Evolutionary conservation across 2,329 filamentous ascomycete genomes (phyloP).

Genomic region (Aspergillus fructus): DNA sequence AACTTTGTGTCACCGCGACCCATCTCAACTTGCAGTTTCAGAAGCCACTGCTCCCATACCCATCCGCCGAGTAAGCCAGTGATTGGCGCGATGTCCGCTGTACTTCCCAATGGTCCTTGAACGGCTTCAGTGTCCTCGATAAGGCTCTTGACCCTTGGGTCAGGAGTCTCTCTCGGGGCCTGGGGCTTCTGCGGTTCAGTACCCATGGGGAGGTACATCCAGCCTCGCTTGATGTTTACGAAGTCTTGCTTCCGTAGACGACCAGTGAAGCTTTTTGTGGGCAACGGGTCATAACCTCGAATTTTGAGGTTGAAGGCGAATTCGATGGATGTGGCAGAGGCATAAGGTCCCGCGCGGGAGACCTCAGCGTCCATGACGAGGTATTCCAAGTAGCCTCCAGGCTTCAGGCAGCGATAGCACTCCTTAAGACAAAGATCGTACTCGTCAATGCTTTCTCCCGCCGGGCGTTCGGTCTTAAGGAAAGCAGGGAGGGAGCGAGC

Average conservation of each 20-base stretch:
- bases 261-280: constrained; percentile 76
- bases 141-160: constrained; percentile 35
- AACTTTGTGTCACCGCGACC: constrained; percentile 60
- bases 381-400: constrained; percentile 90
- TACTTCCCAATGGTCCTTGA: constrained; percentile 60
- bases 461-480: constrained; percentile 67
- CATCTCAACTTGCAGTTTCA: constrained; percentile 84
- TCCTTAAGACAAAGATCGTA: constrained; percentile 83
- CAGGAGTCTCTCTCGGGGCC: constrained; percentile 43
- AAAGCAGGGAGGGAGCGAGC: constrained; percentile 82
- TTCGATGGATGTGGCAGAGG: constrained; percentile 81
- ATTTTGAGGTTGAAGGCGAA: constrained; percentile 89
- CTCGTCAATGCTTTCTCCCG: constrained; percentile 72
- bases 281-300: constrained; percentile 81
- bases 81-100: constrained; percentile 69
- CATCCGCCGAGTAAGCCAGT: constrained; percentile 82
- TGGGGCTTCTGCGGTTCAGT: constrained; percentile 46
- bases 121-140: constrained; percentile 58
- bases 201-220: constrained; percentile 87
- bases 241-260: constrained; percentile 77
- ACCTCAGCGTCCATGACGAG: constrained; percentile 86
- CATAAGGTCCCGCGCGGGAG: constrained; percentile 76
- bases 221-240: constrained; percentile 75
- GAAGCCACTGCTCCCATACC: constrained; percentile 95
- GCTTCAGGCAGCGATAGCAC: constrained; percentile 87